Percentiles rank a stretch among this genome's conserved stretches.
phyloP scores from a whole-genome alignment of 306 rosid species.

The Rosa persica region DNA sequence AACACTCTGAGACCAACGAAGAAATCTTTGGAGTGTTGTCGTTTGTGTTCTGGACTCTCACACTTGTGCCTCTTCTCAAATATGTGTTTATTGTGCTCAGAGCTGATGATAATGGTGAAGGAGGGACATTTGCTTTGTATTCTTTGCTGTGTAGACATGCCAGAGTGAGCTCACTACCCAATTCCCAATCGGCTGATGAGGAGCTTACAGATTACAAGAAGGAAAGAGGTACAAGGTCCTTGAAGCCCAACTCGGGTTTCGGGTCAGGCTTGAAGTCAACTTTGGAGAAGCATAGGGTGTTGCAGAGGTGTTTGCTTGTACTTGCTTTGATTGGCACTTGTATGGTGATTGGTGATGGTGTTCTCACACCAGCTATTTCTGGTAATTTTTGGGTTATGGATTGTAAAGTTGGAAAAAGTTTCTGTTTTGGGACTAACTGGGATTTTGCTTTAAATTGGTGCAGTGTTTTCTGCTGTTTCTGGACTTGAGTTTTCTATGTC shows the following conservation, averaged over 20 bases:
- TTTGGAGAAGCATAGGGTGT: slow-evolving; percentile 67
- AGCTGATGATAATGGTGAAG: slow-evolving; percentile 97
- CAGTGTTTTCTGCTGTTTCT: slow-evolving; percentile 98
- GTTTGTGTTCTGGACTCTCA: slow-evolving; percentile 87
- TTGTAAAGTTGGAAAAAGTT: slow-evolving; percentile 8
- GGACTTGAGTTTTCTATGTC: slow-evolving; percentile 88
- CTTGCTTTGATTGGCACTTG: slow-evolving; percentile 91
- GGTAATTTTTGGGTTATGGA: slow-evolving; percentile 42
- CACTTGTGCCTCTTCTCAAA: slow-evolving; percentile 75
- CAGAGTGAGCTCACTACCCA: slow-evolving; percentile 67
- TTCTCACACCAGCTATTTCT: slow-evolving; percentile 88
- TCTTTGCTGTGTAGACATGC: slow-evolving; percentile 88
- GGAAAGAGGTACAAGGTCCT: slow-evolving; percentile 23
- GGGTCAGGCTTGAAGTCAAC: slow-evolving; percentile 49
- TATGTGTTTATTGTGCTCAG: slow-evolving; percentile 83
- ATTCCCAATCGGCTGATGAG: slow-evolving; percentile 69
- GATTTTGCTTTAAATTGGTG: slow-evolving; percentile 35
- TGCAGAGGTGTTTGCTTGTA: slow-evolving; percentile 76
- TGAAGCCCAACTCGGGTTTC: slow-evolving; percentile 30
- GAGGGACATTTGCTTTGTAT: slow-evolving; percentile 94
- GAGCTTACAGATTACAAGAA: slow-evolving; percentile 68
- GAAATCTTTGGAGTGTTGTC: slow-evolving; percentile 88
- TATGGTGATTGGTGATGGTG: slow-evolving; percentile 98
- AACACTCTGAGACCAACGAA: slow-evolving; percentile 57
- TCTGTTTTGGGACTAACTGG: slow-evolving; percentile 20